Evolutionary conservation across 2,329 filamentous ascomycete genomes (phyloP), one percentile per base, ranked within the genome.

Genomic region (Monascus ruber): DNA sequence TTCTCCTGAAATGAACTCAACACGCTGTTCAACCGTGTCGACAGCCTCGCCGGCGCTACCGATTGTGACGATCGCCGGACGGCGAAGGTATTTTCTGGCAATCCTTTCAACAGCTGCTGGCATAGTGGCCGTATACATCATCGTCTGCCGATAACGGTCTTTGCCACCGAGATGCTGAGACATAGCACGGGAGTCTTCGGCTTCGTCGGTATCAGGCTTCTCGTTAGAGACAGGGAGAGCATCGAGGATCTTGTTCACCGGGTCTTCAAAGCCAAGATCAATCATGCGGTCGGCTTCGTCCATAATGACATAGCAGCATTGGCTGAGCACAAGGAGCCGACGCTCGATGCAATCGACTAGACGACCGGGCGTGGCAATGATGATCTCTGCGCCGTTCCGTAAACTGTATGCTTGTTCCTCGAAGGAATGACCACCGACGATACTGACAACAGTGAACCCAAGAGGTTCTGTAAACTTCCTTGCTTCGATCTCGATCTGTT

Each of bases 51-150:
- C 91, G 1, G 81, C 78, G 54, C 93, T 94, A 47, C 91, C 91
- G 47, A 98, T 96, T 0, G 84, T 94, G 31, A 95, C 87, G 37
- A 88, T 91, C 17, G 91, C 91, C 0, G 91, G 91, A 8, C 91
- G 79, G 1, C 89, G 83, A 10, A 96, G 77, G 58, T 98, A 98
- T 59, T 94, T 94, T 53, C 88, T 83, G n/a, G 91, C 91, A 47
- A 98, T 96, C 46, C 85, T 84, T 60, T 98, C 91, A 10, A 98
- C 85, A 0, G 84, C 78, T 0, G 84, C 69, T 1, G 91, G 88
- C 91, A 98, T 98, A 26, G 91, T 98, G 38, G 91, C 91, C 48
- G 91, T 96, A 77, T 96, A 98, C 91, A 98, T 98, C 91, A 98
- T 98, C 0, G 91, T 98, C 63, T 98, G 89, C 42, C 91, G 74